A percentile compares a stretch with the other conserved stretches of the same genome.
These are phyloP conservation scores for Pseudognaphalium luteoalbum DNA, from an alignment of 129 eudicot genomes.

Conservation along the genomic window DNA sequence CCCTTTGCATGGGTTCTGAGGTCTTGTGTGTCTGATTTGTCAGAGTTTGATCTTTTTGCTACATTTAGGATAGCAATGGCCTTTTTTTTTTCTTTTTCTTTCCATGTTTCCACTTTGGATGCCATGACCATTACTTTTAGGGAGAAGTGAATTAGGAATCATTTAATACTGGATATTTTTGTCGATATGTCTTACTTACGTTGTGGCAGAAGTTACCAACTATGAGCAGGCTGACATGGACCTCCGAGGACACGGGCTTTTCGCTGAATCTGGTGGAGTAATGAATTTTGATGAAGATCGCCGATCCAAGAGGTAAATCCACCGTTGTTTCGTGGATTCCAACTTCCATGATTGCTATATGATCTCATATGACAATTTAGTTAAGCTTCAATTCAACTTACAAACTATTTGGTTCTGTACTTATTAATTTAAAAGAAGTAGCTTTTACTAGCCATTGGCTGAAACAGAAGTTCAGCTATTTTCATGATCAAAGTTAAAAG, in stretches of 20 bases:
- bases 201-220: slow-evolving; percentile 93
- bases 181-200: slow-evolving; percentile 93
- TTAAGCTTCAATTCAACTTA: not conserved
- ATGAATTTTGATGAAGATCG: slow-evolving; percentile 80
- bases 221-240: slow-evolving; percentile 93
- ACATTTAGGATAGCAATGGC: slow-evolving; percentile 5
- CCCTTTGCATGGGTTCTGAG: not conserved
- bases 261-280: slow-evolving; percentile 83
- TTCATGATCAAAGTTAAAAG: not conserved
- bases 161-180: slow-evolving; percentile 45
- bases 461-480: slow-evolving; percentile 1
- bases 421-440: not conserved
- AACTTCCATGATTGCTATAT: not conserved
- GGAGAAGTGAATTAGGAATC: slow-evolving; percentile 13
- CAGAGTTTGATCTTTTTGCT: not conserved
- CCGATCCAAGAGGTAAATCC: slow-evolving; percentile 79
- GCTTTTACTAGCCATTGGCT: not conserved
- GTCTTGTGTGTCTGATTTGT: not conserved
- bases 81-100: not conserved
- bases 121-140: not conserved
- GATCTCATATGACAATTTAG: not conserved
- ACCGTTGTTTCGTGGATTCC: not conserved
- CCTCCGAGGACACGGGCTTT: slow-evolving; percentile 79
- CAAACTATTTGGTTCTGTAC: not conserved
- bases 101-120: not conserved